Percentiles rank a stretch among this genome's conserved stretches.
These are phyloP conservation scores for Thuidium tamariscinum DNA, from an alignment of 225 moss, liverwort and hornwort species.

Conservation along the genomic window DNA sequence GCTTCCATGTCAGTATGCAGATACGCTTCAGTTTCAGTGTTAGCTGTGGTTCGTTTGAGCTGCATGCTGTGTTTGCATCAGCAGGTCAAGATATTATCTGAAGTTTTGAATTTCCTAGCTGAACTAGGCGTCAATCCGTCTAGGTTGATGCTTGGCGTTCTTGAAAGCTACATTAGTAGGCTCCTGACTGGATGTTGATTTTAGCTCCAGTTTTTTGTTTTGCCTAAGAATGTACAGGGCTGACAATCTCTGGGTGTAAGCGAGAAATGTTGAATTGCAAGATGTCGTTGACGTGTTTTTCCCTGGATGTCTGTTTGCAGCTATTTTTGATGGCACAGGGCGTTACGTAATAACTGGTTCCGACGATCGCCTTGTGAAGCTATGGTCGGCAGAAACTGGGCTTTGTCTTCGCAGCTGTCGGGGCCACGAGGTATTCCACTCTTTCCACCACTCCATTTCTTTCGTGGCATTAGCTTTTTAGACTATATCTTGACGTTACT, in stretches of 20 bases:
- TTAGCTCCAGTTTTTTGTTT: not conserved
- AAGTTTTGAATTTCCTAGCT: not conserved
- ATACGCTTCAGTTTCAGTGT: not conserved
- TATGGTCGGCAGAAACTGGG: constrained; percentile 94
- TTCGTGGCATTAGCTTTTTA: not conserved
- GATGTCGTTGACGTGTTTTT: constrained; percentile 1
- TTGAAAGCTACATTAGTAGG: not conserved
- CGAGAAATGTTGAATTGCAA: not conserved
- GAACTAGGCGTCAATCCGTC: not conserved
- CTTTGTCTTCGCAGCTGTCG: constrained; percentile 95
- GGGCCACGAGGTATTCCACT: constrained; percentile 66
- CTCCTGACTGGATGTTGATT: not conserved
- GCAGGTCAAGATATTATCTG: not conserved
- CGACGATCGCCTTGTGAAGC: constrained; percentile 96
- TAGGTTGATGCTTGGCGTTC: not conserved
- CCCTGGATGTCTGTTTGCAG: constrained; percentile 25
- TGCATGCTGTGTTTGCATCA: not conserved
- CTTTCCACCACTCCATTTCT: not conserved
- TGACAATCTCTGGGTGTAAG: not conserved
- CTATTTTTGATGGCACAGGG: constrained; percentile 93
- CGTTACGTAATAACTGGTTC: constrained; percentile 97
- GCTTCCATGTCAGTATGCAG: not conserved
- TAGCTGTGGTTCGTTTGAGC: not conserved
- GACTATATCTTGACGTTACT: not conserved
- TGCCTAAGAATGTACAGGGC: not conserved